Evolutionary conservation across 176 grass and related monocot genomes (phyloP).

Genomic region (Phragmites australis): DNA sequence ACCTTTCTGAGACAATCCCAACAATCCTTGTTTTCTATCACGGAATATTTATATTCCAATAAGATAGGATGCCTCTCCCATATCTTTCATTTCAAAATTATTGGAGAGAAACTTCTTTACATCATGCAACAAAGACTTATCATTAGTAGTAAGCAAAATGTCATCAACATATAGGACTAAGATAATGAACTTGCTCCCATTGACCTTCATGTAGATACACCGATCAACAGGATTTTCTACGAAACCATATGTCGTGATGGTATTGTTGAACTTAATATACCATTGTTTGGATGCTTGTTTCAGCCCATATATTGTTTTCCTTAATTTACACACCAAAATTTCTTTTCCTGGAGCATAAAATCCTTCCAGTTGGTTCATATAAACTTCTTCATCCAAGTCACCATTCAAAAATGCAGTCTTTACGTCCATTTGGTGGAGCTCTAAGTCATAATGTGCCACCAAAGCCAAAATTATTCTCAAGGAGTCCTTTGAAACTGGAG

Average conservation of each 20-base stretch:
- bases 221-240: constrained; percentile 1
- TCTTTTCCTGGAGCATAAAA: background rate
- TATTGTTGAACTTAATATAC: constrained; percentile 35
- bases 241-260: background rate
- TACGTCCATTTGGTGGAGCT: constrained; percentile 37
- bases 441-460: constrained; percentile 13
- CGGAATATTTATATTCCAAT: constrained; percentile 12
- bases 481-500: background rate
- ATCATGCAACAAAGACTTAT: constrained; percentile 5
- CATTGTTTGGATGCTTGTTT: constrained; percentile 34
- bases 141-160: constrained; percentile 12
- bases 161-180: background rate
- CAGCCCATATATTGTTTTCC: constrained; percentile 36
- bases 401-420: constrained; percentile 33
- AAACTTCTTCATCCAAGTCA: constrained; percentile 25
- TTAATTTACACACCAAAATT: constrained; percentile 25
- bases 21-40: constrained; percentile 10
- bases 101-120: constrained; percentile 17
- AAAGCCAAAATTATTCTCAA: constrained; percentile 27
- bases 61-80: constrained; percentile 10
- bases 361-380: constrained; percentile 29
- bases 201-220: constrained; percentile 28
- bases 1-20: constrained; percentile 23
- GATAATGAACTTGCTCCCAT: constrained; percentile 13
- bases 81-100: constrained; percentile 39